Evolutionary conservation across 768 basidiomycete species (phyloP).

Genomic region (Cystofilobasidium macerans): DNA sequence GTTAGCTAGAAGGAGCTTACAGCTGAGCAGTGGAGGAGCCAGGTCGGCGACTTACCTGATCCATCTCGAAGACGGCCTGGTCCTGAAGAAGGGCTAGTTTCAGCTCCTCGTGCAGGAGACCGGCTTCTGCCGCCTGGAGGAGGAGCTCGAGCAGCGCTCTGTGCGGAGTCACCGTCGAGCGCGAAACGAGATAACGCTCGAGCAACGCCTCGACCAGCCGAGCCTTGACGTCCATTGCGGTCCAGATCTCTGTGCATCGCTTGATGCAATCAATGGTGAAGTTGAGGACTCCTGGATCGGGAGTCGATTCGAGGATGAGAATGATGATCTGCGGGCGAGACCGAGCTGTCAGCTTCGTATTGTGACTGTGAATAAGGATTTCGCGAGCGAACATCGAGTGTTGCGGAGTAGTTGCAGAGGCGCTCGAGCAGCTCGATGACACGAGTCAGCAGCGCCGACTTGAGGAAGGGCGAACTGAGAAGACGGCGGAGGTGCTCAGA

Average conservation of each 20-base stretch:
- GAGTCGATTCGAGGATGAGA: constrained; percentile 13
- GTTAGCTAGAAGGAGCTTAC: constrained; percentile 13
- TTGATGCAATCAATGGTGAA: constrained; percentile 12
- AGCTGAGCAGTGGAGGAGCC: neutral
- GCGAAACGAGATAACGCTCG: constrained; percentile 14
- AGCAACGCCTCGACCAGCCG: constrained; percentile 19
- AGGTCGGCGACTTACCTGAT: neutral
- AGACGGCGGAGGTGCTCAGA: no score
- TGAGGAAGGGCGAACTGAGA: neutral
- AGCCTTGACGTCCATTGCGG: constrained; percentile 11
- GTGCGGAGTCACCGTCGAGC: neutral
- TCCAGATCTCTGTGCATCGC: constrained; percentile 19
- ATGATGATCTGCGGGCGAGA: constrained; percentile 17
- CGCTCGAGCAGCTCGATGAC: neutral
- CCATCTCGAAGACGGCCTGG: constrained; percentile 9
- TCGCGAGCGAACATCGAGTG: neutral
- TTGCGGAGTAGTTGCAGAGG: neutral
- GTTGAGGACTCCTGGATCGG: neutral
- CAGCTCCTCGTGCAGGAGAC: constrained; percentile 5
- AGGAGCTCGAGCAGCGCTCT: constrained; percentile 9
- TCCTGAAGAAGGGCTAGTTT: constrained; percentile 12
- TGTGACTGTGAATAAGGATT: neutral
- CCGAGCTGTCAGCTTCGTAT: neutral
- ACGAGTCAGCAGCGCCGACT: neutral
- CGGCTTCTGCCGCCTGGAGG: constrained; percentile 3